Base-by-base conservation (phyloP, 805 yeast species). In the Candida dajiaensis region DNA sequence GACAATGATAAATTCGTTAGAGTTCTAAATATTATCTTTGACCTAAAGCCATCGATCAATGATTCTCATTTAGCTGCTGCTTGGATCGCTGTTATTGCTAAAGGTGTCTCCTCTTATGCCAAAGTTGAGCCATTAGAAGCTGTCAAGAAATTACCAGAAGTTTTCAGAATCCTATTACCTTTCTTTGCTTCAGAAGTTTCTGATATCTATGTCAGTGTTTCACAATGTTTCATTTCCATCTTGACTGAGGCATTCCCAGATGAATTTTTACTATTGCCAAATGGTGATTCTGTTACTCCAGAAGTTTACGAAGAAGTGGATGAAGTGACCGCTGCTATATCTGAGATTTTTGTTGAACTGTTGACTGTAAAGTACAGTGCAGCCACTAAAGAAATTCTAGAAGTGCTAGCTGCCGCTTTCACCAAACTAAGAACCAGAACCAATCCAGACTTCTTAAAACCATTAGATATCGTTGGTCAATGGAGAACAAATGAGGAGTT, bases 11-110 rank as follows among this genome's bases (percentile, higher is more conserved):
- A 80, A 54, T 83, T 85, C 54, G 62, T 74, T 12, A 76, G 71
- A 45, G 81, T 89, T 11, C 68, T 89, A 49, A 79, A 84, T 55
- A 77, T 86, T 40, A 79, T 94, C 39, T 77, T 87, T 55, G 85
- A 85, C 50, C 72, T 90, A 59, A 83, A 81, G 54, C 99, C 99
- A 5, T 74, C 96, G 1, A 63, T 77, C 20, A 85, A 83, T 55
- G 98, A 94, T 61, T 73, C 83, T 26, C 90, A 89, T 63, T 74
- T 94, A 54, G 89, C 92, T 2, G 96, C 95, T 13, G 78, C 97
- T 12, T 94, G 99, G 99, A 75, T 89, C 38, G 96, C 97, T 1
- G 95, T 90, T 19, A 77, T 92, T 40, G 94, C 97, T 9, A 89
- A 89, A 58, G 95, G 92, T 41, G 69, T 78, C 41, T 66, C 75